A percentile compares a stretch with the other conserved stretches of the same genome.
These are phyloP conservation scores for Nemania sp. DNA, from an alignment of 2,329 filamentous ascomycete species.

Conservation along the genomic window DNA sequence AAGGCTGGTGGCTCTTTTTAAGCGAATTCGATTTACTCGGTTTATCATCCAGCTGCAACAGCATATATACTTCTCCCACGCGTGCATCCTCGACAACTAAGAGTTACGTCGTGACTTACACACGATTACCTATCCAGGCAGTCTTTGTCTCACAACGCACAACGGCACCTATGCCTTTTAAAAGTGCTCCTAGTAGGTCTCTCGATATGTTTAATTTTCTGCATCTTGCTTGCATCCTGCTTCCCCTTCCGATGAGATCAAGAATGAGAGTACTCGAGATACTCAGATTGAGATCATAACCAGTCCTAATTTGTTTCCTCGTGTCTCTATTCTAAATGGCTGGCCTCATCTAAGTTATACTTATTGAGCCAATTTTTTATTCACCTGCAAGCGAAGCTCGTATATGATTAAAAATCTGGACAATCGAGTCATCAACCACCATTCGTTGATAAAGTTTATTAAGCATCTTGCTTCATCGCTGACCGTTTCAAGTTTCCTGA, in stretches of 20 bases:
- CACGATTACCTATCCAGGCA: neutral
- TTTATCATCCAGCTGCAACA: slow-evolving; percentile 14
- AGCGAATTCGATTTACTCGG: slow-evolving; percentile 10
- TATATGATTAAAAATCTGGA: slow-evolving; percentile 14
- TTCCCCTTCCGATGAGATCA: slow-evolving; percentile 10
- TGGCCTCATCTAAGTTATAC: slow-evolving; percentile 8
- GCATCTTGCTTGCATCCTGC: slow-evolving; percentile 12
- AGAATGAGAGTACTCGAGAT: slow-evolving; percentile 7
- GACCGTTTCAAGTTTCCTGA: slow-evolving; percentile 32
- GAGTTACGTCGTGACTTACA: slow-evolving; percentile 21
- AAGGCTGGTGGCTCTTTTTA: slow-evolving; percentile 13
- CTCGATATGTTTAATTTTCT: slow-evolving; percentile 22
- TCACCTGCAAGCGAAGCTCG: slow-evolving; percentile 7
- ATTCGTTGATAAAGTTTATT: slow-evolving; percentile 25
- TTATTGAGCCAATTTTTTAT: neutral
- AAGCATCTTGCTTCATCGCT: slow-evolving; percentile 27
- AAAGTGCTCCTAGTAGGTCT: slow-evolving; percentile 35
- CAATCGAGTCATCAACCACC: slow-evolving; percentile 5
- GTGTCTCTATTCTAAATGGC: neutral
- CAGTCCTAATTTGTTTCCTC: neutral
- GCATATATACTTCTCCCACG: slow-evolving; percentile 15
- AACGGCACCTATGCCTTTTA: slow-evolving; percentile 10
- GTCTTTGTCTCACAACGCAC: slow-evolving; percentile 12
- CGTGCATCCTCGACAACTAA: slow-evolving; percentile 12
- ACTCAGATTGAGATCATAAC: neutral